These are phyloP conservation scores for Carpinus viminea DNA, from an alignment of 306 rosid genomes.

Conservation along the genomic window DNA sequence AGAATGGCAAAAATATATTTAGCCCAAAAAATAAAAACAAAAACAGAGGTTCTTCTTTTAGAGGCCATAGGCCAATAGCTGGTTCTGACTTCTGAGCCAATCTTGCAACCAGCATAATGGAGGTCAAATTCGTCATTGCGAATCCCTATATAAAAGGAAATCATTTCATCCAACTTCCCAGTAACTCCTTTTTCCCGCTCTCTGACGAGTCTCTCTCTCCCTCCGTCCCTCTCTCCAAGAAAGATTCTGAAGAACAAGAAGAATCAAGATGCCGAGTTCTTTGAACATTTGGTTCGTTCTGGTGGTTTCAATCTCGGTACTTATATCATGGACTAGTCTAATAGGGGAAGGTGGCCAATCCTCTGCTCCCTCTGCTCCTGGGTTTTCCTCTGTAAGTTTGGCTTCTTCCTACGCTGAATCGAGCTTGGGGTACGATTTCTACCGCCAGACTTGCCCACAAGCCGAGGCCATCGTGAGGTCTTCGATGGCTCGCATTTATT, in stretches of 20 bases:
- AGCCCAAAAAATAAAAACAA: no score
- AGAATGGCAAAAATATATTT: no score
- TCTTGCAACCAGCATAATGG: background rate
- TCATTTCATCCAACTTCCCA: background rate
- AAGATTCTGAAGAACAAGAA: background rate
- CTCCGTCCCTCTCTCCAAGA: background rate
- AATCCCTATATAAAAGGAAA: background rate
- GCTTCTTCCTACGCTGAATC: slow-evolving; percentile 30
- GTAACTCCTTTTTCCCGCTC: background rate
- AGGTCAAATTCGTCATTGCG: background rate
- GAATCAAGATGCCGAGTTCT: background rate
- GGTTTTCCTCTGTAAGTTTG: background rate
- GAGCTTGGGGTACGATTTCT: slow-evolving; percentile 60
- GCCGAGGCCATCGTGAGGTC: slow-evolving; percentile 61
- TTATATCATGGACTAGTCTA: slow-evolving; percentile 44
- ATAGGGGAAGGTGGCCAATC: slow-evolving; percentile 32
- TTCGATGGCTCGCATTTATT: slow-evolving; percentile 46
- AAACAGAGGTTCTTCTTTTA: no score
- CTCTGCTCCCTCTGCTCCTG: slow-evolving; percentile 5
- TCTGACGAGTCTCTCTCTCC: background rate
- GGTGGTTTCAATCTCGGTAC: slow-evolving; percentile 37
- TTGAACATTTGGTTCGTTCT: slow-evolving; percentile 26
- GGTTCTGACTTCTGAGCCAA: no score
- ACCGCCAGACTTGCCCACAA: slow-evolving; percentile 55
- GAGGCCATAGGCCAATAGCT: no score